Percentiles rank a stretch among this genome's conserved stretches.
Evolutionary conservation across 2,329 filamentous ascomycete species (phyloP).

Genomic region (Epichloe festucae): DNA sequence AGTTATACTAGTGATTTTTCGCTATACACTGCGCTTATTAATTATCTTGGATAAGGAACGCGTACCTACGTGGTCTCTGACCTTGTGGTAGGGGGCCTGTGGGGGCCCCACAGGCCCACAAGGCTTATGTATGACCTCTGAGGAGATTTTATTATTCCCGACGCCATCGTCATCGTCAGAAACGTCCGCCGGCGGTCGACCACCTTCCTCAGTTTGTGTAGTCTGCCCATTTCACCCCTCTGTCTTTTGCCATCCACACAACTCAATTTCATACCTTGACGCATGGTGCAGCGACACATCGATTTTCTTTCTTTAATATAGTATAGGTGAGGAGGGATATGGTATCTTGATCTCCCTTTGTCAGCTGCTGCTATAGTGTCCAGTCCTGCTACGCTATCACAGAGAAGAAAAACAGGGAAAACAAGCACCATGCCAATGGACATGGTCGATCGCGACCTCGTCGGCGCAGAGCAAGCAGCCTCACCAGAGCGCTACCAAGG

Average conservation of each 20-base stretch:
- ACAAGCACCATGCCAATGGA: conserved; percentile 28
- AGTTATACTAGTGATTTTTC: too few species aligned
- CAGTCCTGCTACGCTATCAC: background rate
- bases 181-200: background rate
- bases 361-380: too few species aligned
- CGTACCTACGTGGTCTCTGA: too few species aligned
- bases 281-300: too few species aligned
- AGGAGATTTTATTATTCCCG: background rate
- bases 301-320: background rate
- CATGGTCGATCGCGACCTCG: conserved; percentile 40
- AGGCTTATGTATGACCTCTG: too few species aligned
- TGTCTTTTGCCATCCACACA: background rate
- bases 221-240: background rate
- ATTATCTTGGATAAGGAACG: too few species aligned
- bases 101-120: too few species aligned
- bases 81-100: too few species aligned
- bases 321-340: too few species aligned
- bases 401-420: background rate
- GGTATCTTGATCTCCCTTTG: too few species aligned
- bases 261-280: too few species aligned
- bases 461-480: conserved; percentile 42
- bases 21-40: too few species aligned
- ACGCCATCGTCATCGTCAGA: background rate
- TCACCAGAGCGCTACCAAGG: conserved; percentile 25
- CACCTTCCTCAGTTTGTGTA: background rate